These are phyloP conservation scores for Vigna angularis DNA, from an alignment of 306 rosid species.

Conservation along the genomic window DNA sequence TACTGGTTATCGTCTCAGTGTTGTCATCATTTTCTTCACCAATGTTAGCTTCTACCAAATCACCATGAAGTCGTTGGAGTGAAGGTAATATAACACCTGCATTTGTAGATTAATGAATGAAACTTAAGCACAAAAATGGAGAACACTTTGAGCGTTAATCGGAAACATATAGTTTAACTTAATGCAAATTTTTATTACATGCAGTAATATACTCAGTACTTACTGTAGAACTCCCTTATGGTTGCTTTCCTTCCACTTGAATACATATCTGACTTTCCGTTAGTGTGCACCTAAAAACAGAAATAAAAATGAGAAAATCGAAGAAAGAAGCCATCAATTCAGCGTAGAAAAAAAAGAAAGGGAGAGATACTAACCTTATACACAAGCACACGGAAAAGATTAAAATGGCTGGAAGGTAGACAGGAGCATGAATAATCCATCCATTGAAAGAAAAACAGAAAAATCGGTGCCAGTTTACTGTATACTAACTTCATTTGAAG, in stretches of 20 bases:
- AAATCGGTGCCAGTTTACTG: constrained; percentile 65
- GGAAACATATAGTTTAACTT: not conserved
- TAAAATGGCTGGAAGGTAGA: constrained; percentile 59
- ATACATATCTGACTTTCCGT: constrained; percentile 55
- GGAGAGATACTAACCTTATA: constrained; percentile 58
- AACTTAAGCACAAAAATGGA: not conserved
- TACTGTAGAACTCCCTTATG: constrained; percentile 64
- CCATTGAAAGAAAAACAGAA: constrained; percentile 67
- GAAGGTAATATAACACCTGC: constrained; percentile 83
- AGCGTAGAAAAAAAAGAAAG: not conserved
- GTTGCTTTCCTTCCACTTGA: constrained; percentile 74
- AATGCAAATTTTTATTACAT: not conserved
- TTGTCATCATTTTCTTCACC: constrained; percentile 47
- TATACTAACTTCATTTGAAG: constrained; percentile 77
- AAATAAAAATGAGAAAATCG: constrained; percentile 9
- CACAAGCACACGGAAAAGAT: constrained; percentile 67
- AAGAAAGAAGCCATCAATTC: constrained; percentile 14
- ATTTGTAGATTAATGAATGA: constrained; percentile 36
- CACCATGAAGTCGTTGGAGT: constrained; percentile 63
- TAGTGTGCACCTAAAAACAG: constrained; percentile 51
- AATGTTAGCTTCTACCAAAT: constrained; percentile 50
- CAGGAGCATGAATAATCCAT: constrained; percentile 67
- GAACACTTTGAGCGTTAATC: not conserved
- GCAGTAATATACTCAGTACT: constrained; percentile 4
- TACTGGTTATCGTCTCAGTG: constrained; percentile 43